Evolutionary conservation across 371 early-diverging fungal genomes (phyloP).

Genomic region (Chytridium lagenaria): DNA sequence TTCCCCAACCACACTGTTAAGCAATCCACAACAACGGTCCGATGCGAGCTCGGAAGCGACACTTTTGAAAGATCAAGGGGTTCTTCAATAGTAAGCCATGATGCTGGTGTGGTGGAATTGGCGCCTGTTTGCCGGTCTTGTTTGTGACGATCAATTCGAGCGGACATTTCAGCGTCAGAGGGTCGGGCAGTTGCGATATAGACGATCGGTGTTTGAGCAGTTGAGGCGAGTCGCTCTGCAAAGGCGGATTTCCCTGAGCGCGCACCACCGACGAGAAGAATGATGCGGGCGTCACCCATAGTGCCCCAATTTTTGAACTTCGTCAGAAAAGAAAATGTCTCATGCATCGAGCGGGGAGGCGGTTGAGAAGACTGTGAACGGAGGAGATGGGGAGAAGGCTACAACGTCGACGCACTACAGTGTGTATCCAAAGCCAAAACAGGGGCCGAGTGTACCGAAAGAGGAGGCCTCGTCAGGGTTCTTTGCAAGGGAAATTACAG

Average conservation of each 20-base stretch:
- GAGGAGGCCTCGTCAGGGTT: slow-evolving; percentile 25
- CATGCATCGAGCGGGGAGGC: background rate
- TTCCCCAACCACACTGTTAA: slow-evolving; percentile 34
- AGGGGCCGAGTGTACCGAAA: background rate
- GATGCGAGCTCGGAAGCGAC: background rate
- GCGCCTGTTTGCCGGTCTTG: slow-evolving; percentile 12
- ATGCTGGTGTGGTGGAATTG: background rate
- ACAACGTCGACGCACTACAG: slow-evolving; percentile 1
- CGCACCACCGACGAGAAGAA: slow-evolving; percentile 39
- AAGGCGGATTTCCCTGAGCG: slow-evolving; percentile 39
- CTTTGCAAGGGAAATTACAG: slow-evolving; percentile 23
- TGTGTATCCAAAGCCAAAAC: slow-evolving; percentile 4
- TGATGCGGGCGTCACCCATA: slow-evolving; percentile 1
- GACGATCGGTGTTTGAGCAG: slow-evolving; percentile 2
- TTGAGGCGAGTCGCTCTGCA: slow-evolving; percentile 33
- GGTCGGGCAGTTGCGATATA: slow-evolving; percentile 32
- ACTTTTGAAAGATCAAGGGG: slow-evolving; percentile 17
- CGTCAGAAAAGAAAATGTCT: background rate
- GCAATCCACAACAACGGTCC: slow-evolving; percentile 33
- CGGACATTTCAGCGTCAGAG: slow-evolving; percentile 34
- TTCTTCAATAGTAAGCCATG: slow-evolving; percentile 30
- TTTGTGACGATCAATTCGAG: slow-evolving; percentile 29
- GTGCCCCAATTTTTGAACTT: background rate
- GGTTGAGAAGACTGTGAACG: background rate
- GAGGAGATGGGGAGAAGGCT: background rate